A percentile compares a stretch with the other conserved stretches of the same genome.
Evolutionary conservation across 1,284 basidiomycete species (phyloP).

Genomic region (Peniophora sp.): DNA sequence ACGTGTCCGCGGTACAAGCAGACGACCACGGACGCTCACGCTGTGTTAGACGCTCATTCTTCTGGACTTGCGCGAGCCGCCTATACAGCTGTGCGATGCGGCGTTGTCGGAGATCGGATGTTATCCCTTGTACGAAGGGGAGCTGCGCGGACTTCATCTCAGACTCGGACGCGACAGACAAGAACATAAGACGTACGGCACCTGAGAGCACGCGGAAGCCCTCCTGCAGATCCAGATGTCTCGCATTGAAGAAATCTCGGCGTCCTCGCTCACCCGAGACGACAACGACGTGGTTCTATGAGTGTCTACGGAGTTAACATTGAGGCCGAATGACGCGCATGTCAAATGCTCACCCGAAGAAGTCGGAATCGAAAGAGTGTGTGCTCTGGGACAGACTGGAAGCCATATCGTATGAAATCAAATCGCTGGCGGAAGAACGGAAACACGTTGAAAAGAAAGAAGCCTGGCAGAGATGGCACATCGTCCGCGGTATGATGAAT

Average conservation of each 20-base stretch:
- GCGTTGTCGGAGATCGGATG: slow-evolving; percentile 54
- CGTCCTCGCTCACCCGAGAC: slow-evolving; percentile 66
- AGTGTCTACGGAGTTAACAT: background rate
- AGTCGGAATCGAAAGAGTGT: slow-evolving; percentile 60
- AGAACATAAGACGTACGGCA: slow-evolving; percentile 38
- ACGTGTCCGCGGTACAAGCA: slow-evolving; percentile 1
- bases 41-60: slow-evolving; percentile 45
- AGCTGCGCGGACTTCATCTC: slow-evolving; percentile 4
- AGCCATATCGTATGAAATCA: slow-evolving; percentile 64
- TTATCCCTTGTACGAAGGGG: slow-evolving; percentile 55
- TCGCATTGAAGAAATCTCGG: slow-evolving; percentile 58
- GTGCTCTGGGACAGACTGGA: slow-evolving; percentile 49
- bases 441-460: slow-evolving; percentile 43
- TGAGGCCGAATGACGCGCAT: slow-evolving; percentile 17
- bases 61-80: slow-evolving; percentile 53
- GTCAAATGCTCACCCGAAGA: slow-evolving; percentile 32
- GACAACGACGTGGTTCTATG: slow-evolving; percentile 57
- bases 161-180: background rate
- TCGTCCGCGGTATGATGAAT: slow-evolving; percentile 18
- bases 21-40: slow-evolving; percentile 34
- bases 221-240: slow-evolving; percentile 63
- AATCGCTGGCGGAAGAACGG: slow-evolving; percentile 62
- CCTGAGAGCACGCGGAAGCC: slow-evolving; percentile 71
- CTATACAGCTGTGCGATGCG: slow-evolving; percentile 60
- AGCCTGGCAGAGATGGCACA: slow-evolving; percentile 47